Base-by-base conservation (phyloP, 192 early-diverging fungal species). In the Gamsiella multidivaricata region DNA sequence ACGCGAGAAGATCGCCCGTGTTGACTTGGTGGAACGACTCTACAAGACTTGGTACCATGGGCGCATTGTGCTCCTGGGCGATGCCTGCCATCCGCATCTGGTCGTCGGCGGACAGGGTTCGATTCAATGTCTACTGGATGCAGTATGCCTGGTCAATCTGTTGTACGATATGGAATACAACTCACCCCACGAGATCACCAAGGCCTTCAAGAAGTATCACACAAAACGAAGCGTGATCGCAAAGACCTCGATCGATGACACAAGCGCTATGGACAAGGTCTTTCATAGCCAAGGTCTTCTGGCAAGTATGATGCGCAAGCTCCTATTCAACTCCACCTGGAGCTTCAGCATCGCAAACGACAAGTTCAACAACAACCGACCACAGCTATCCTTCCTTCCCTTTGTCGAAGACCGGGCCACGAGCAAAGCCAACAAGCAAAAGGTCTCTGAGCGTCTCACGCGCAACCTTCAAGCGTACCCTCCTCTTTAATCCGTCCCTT, bases 1-100 rank as follows among this genome's bases (percentile, higher is more conserved):
- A 11, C 51, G 34, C 10, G 15, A 58, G 0, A 4, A 14, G 12
- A 59, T 73, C 33, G 22, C 70, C 1, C 33, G 32, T 5, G 43
- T 73, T 3, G 62, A 65, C 31, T 11, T 65, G 3, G 61, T 52
- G 29, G 70, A 73, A 22, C 54, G 62, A 2, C 49, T 53, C 15
- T 73, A 65, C 62, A 65, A 64, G 49, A 73, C 70, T 2, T 73
- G 70, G 70, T 32, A 73, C 28, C 43, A 45, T 45, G 55, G 56
- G 1, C 61, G 70, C 10, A 65, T 73, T 31, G 70, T 73, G 2
- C 59, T 73, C 26, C 14, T 65, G 25, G 70, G 70, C 23, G 70
- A 73, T 53, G 70, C 67, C 4, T 59, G 56, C 14, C 67, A 69
- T 25, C 67, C 58, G 32, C 56, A 53, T 23, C 31, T 69, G 49